Conservation (phyloP, 805 yeast species). For the Nakazawaea ishiwadae region DNA sequence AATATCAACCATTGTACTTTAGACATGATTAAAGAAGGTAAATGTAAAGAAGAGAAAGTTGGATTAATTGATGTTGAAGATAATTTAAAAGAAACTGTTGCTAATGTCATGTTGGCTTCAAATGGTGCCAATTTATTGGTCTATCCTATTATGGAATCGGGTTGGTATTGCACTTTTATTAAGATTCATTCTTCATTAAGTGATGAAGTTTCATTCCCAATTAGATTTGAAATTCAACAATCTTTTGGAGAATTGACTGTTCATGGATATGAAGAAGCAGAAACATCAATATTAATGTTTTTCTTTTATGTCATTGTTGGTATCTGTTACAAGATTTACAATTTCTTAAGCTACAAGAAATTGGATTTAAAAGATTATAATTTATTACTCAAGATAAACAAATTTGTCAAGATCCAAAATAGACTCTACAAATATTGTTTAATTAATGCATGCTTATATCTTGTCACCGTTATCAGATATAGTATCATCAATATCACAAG, state of each 20-base stretch:
- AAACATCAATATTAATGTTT: slow-evolving; percentile 8
- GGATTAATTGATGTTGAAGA: slow-evolving; percentile 8
- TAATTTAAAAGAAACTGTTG: slow-evolving; percentile 2
- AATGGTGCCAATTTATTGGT: slow-evolving; percentile 7
- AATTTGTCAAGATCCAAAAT: slow-evolving; percentile 7
- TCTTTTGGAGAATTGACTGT: slow-evolving; percentile 12
- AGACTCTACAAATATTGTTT: slow-evolving; percentile 7
- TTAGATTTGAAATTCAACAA: slow-evolving; percentile 11
- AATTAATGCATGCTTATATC: slow-evolving; percentile 1
- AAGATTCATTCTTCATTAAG: slow-evolving; percentile 6
- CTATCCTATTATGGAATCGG: slow-evolving; percentile 7
- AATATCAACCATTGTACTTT: slow-evolving; percentile 12
- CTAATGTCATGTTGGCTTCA: slow-evolving; percentile 4
- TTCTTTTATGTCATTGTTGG: slow-evolving; percentile 1
- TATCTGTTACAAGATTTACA: neutral
- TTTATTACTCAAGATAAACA: slow-evolving; percentile 4
- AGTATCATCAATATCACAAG: slow-evolving; percentile 14
- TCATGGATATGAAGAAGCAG: slow-evolving; percentile 12
- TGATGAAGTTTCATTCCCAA: slow-evolving; percentile 2
- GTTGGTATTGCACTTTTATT: slow-evolving; percentile 13
- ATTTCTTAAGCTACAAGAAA: neutral
- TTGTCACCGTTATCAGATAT: slow-evolving; percentile 9
- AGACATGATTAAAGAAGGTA: slow-evolving; percentile 11
- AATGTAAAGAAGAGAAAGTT: slow-evolving; percentile 9
- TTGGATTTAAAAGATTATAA: slow-evolving; percentile 8